A percentile compares a stretch with the other conserved stretches of the same genome.
phyloP scores from a whole-genome alignment of 2,329 filamentous ascomycete species.

The Trichoderma guizhouense region DNA sequence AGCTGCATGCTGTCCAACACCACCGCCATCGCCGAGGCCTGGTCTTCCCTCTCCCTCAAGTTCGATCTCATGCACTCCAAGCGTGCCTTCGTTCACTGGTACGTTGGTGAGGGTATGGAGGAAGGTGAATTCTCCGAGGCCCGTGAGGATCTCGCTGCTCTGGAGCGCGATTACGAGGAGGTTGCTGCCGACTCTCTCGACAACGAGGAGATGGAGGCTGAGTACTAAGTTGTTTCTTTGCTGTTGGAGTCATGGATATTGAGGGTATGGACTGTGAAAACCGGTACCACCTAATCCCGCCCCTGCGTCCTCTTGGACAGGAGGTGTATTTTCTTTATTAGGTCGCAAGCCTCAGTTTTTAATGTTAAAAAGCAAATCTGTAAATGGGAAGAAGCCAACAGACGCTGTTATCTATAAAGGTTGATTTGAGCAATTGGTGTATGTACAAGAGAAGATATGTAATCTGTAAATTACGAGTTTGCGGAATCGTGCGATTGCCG shows the following conservation, averaged over 20 bases:
- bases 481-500: not conserved
- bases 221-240: slow-evolving; percentile 65
- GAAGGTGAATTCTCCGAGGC: slow-evolving; percentile 99
- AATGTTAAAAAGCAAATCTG: slow-evolving; percentile 36
- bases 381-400: slow-evolving; percentile 27
- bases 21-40: slow-evolving; percentile 96
- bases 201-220: slow-evolving; percentile 80
- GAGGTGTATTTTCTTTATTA: slow-evolving; percentile 40
- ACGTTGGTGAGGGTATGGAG: slow-evolving; percentile 99
- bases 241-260: slow-evolving; percentile 17
- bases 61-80: slow-evolving; percentile 99
- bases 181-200: slow-evolving; percentile 92
- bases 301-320: slow-evolving; percentile 29
- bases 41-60: slow-evolving; percentile 93
- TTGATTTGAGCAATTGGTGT: slow-evolving; percentile 12
- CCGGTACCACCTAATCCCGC: slow-evolving; percentile 28
- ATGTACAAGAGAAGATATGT: not conserved
- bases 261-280: slow-evolving; percentile 18
- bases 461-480: not conserved
- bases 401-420: slow-evolving; percentile 17
- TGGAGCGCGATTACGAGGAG: slow-evolving; percentile 99
- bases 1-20: slow-evolving; percentile 99
- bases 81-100: slow-evolving; percentile 99
- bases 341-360: slow-evolving; percentile 37
- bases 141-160: slow-evolving; percentile 93